phyloP scores from a whole-genome alignment of 768 basidiomycete genomes.

The Naganishia onofrii region DNA sequence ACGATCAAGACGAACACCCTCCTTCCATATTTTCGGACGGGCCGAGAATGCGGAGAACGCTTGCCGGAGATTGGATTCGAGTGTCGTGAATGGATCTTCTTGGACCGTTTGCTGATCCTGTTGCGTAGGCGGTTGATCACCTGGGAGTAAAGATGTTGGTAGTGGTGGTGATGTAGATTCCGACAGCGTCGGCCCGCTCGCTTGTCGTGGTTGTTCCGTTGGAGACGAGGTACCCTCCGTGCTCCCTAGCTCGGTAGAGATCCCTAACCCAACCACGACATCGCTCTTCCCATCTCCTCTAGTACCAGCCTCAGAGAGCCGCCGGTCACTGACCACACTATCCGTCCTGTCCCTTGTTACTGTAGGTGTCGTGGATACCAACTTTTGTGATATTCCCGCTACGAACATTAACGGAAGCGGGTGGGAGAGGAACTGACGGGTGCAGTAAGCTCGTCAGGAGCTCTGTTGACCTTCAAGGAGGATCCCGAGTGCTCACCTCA shows the following conservation, averaged over 20 bases:
- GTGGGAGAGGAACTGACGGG: conserved; percentile 71
- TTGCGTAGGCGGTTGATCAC: background rate
- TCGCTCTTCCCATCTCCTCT: background rate
- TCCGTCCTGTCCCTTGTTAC: conserved; percentile 34
- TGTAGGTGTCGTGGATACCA: background rate
- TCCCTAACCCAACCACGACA: background rate
- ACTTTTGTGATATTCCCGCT: conserved; percentile 66
- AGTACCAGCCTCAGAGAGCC: conserved; percentile 38
- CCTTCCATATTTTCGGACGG: conserved; percentile 5
- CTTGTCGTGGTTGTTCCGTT: background rate
- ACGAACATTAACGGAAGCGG: conserved; percentile 92
- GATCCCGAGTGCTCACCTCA: conserved; percentile 50
- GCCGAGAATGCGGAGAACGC: conserved; percentile 9
- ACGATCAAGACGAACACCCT: conserved; percentile 6
- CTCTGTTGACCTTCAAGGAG: background rate
- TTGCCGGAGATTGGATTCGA: background rate
- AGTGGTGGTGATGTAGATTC: background rate
- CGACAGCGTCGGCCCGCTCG: background rate
- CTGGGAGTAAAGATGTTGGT: background rate
- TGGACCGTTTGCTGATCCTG: background rate
- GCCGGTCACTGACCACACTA: conserved; percentile 11
- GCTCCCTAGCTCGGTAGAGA: too few species aligned
- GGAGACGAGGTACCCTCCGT: background rate
- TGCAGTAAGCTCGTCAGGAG: background rate
- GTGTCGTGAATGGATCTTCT: background rate